Evolutionary conservation across 306 rosid species (phyloP).

Genomic region (Abrus pulchellus): DNA sequence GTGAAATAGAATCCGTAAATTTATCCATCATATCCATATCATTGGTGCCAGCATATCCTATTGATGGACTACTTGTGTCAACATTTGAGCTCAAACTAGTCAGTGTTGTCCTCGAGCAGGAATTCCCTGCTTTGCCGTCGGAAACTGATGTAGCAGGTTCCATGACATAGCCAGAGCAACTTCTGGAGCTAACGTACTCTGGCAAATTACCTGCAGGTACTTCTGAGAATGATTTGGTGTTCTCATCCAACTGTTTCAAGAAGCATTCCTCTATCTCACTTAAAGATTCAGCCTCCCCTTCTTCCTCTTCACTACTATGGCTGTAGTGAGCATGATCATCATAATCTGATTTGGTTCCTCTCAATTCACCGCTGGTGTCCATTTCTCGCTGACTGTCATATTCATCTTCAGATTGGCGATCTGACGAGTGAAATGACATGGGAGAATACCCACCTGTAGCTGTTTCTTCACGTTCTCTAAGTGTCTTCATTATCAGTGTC

Average conservation of each 20-base stretch:
- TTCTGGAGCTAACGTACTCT: slow-evolving; percentile 52
- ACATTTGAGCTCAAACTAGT: slow-evolving; percentile 44
- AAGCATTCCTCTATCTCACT: slow-evolving; percentile 78
- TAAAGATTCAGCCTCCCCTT: slow-evolving; percentile 56
- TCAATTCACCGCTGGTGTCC: slow-evolving; percentile 71
- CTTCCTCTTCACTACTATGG: slow-evolving; percentile 66
- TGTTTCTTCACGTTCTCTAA: slow-evolving; percentile 81
- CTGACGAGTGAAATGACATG: slow-evolving; percentile 76
- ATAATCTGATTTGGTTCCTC: slow-evolving; percentile 61
- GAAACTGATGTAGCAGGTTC: slow-evolving; percentile 56
- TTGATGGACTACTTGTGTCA: slow-evolving; percentile 54
- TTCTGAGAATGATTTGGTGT: slow-evolving; percentile 53
- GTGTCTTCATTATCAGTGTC: slow-evolving; percentile 80
- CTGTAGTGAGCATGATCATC: slow-evolving; percentile 57
- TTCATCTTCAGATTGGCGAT: slow-evolving; percentile 71
- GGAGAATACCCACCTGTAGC: slow-evolving; percentile 75
- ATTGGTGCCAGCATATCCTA: slow-evolving; percentile 50
- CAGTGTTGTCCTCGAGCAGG: slow-evolving; percentile 47
- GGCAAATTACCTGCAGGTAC: slow-evolving; percentile 42
- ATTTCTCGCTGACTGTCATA: slow-evolving; percentile 74
- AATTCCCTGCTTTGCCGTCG: slow-evolving; percentile 59
- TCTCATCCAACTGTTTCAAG: slow-evolving; percentile 62
- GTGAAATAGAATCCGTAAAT: slow-evolving; percentile 49
- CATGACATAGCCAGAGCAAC: slow-evolving; percentile 54
- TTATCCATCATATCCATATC: slow-evolving; percentile 61